Evolutionary conservation across 2,329 filamentous ascomycete species (phyloP), one percentile per base, ranked within the genome.

Genomic region (Fusarium drepaniforme): DNA sequence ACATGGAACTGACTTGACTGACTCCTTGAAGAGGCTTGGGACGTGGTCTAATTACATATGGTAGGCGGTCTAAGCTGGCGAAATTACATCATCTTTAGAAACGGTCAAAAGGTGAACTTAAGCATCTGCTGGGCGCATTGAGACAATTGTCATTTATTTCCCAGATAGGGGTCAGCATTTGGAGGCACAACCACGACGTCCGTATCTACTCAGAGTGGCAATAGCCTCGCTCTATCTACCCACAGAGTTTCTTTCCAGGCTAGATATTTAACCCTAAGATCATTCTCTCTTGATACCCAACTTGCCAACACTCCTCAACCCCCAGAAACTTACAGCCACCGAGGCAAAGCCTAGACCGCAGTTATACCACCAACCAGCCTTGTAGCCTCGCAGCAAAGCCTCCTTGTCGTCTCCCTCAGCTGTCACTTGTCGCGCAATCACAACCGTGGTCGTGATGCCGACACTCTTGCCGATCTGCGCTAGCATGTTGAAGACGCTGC

Each of bases 401-500:
- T 79, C 75, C 18, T 61, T 42, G 15, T 64, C 62, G 8, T 18
- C 56, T 8, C 49, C 40, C 28, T 44, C 37, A 8, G 42, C 53
- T 12, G 84, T 84, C 5, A 85, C 81, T 21, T 73, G 64, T 1
- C 75, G 69, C 8, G 82, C 78, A 49, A 88, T 82, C 1, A 86
- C 82, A 44, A 84, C 84, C 56, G 84, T 81, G 4, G 84, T 65
- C 9, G 85, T 84, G 11, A 88, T 70, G 1, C 86, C 86, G 16
- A 88, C 75, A 0, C 83, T 82, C 13, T 79, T 85, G 0, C 88
- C 88, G 67, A 90, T 85, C 73, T 90, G 88, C 1, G 84, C 82
- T 5, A 87, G 80, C 0, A 88, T 90, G 70, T 89, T 90, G 80
- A 90, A 91, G 1, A 91, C 88, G 0, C 87, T 88, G 0, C 89